Evolutionary conservation across 2,329 filamentous ascomycete genomes (phyloP), one percentile per base, ranked within the genome.

Genomic region (Penicillium psychrosexuale): DNA sequence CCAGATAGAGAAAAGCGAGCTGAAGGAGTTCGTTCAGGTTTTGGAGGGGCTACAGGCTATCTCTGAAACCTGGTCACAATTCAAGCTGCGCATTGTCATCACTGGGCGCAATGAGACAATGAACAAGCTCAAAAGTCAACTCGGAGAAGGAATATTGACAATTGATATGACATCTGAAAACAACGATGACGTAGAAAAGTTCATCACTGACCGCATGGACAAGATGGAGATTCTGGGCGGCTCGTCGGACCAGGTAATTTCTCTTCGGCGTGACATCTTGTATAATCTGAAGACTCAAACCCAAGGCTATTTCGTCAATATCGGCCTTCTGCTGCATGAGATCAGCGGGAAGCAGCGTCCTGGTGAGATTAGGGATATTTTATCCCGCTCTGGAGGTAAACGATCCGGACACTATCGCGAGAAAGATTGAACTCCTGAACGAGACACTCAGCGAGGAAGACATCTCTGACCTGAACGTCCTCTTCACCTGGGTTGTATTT

Each of bases 1-100:
- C 77, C 84, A 27, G 78, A 79, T 3, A 7, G 55, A 65, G 37
- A 64, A 56, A 19, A 52, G 61, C 24, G 52, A 57, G 8, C 49
- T 66, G 9, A 63, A 59, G 12, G 58, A 64, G 12, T 55, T 68
- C 8, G 11, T 65, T 4, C 50, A 61, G 5, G 53, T 67, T n/a
- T 53, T 68, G 12, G 17, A 13, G 11, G 31, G 47, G 17, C 28
- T 49, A 40, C 53, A 53, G 8, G 33, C n/a, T 9, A 36, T 11
- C 12, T 53, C 59, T 37, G 12, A 11, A 15, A 11, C 27, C 3
- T 60, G 57, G 59, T 22, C 47, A 19, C 55, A 54, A 7, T 57
- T 67, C 30, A 56, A 47, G 30, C 46, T 67, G 37, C 59, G 57
- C 22, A 45, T 67, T 42, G 40, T 65, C 9, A 44, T 66, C 9